These are phyloP conservation scores for Syzygium malaccense DNA, from an alignment of 441 rosid genomes.

Conservation along the genomic window DNA sequence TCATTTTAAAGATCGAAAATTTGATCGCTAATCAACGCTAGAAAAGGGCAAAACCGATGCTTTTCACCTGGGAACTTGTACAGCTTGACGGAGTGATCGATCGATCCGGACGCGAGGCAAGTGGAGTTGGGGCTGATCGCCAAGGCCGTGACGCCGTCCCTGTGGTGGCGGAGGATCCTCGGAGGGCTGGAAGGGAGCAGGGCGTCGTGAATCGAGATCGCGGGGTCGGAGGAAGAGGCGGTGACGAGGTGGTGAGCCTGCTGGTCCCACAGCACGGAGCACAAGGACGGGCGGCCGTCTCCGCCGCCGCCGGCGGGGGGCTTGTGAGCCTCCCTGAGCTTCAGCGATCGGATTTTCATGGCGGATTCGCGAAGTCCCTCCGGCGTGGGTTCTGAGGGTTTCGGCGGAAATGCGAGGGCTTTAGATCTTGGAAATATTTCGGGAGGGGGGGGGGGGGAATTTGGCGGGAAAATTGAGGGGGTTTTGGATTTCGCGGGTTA, in stretches of 20 bases:
- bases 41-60: not conserved
- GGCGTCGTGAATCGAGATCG: conserved; percentile 69
- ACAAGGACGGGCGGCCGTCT: conserved; percentile 44
- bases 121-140: conserved; percentile 85
- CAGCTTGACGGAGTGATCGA: conserved; percentile 94
- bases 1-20: not conserved
- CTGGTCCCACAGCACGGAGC: conserved; percentile 88
- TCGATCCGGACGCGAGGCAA: conserved; percentile 90
- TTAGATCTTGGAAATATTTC: not conserved
- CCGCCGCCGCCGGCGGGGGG: conserved; percentile 3
- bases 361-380: not conserved
- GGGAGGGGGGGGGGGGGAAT: not conserved
- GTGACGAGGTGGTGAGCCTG: conserved; percentile 70
- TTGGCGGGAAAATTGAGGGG: conserved; percentile 19
- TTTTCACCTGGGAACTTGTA: conserved; percentile 77
- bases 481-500: conserved; percentile 28
- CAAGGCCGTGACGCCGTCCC: conserved; percentile 82
- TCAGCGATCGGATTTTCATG: conserved; percentile 78
- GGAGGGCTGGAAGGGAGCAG: conserved; percentile 54
- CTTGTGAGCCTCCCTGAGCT: conserved; percentile 84
- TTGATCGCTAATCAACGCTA: too few relatives aligned
- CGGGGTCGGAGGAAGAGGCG: conserved; percentile 71
- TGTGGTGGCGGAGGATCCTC: conserved; percentile 79
- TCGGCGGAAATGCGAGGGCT: not conserved
- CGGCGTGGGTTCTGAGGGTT: conserved; percentile 1